Evolutionary conservation across 2,329 filamentous ascomycete species (phyloP).

Genomic region (Penicillium sumatraense): DNA sequence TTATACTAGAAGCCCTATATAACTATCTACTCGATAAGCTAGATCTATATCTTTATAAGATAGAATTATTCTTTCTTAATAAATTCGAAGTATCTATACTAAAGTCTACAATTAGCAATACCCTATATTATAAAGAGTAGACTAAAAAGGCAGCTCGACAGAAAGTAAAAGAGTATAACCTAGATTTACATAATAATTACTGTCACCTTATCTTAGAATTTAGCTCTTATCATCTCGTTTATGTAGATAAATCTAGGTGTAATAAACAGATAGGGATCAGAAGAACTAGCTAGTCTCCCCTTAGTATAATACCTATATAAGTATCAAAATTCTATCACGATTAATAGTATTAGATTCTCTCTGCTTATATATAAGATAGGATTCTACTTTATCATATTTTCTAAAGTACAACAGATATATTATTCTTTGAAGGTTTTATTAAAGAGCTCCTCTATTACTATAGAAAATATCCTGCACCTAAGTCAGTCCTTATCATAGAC

Average conservation of each 20-base stretch:
- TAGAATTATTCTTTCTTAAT: constrained; percentile 1
- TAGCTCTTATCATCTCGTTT: constrained; percentile 6
- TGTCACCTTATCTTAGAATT: constrained; percentile 5
- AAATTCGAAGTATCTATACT: background rate
- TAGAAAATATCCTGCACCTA: too few relatives aligned
- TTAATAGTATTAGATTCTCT: constrained; percentile 7
- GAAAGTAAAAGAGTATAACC: background rate
- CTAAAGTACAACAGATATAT: too few relatives aligned
- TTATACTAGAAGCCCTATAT: constrained; percentile 9
- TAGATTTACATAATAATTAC: constrained; percentile 1
- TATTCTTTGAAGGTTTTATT: too few relatives aligned
- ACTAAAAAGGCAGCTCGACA: constrained; percentile 2
- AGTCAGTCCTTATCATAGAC: too few relatives aligned
- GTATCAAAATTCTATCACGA: constrained; percentile 7
- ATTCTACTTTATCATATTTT: constrained; percentile 26
- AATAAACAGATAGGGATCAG: constrained; percentile 16
- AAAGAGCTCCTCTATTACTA: too few relatives aligned
- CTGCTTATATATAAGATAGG: background rate
- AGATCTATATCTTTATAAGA: constrained; percentile 3
- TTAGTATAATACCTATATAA: background rate
- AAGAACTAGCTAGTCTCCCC: constrained; percentile 1
- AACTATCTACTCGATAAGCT: constrained; percentile 2
- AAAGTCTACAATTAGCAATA: constrained; percentile 1
- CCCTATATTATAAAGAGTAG: constrained; percentile 2
- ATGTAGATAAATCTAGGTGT: constrained; percentile 30